Evolutionary conservation across 139 green algal genomes (phyloP), one percentile per base, ranked within the genome.

Genomic region (Volvox reticuliferus): DNA sequence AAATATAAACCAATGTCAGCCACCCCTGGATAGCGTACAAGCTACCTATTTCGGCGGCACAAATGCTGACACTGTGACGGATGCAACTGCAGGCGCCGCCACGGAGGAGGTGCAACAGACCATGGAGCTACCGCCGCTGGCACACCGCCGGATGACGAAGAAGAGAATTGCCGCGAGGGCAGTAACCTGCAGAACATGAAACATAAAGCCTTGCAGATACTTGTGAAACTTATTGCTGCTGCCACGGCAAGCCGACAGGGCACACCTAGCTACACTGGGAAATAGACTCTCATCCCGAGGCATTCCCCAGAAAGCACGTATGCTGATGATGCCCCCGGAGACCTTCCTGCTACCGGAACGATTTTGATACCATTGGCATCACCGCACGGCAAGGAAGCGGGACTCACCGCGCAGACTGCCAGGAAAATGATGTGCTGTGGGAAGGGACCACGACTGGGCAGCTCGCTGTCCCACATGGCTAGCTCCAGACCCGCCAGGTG

Each of bases 401-500:
- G 21, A 73, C 81, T 87, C 82, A 88, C 82, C 82, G 20, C 33
- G 1, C 82, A 65, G 12, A 44, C 35, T 17, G 6, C 44, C 35
- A 35, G 63, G 17, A 61, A 55, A 0, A 73, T 19, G 17, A 79
- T 6, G 21, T 19, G 44, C 69, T 82, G 32, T 2, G 35, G 67
- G 26, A 5, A 12, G n/a, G 67, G 0, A 21, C 36, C 33, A 17
- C 18, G 12, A 12, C 17, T 32, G 9, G 86, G 86, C 73, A 76
- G 26, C 69, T 90, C 86, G 73, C 71, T 97, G 89, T 91, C 86
- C 37, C 92, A 96, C 75, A 89, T 95, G 85, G 22, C 32, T 61
- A 88, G 86, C 68, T 93, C 87, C 50, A 92, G 65, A 32, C 79
- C 50, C 33, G 85, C 63, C 44, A 91, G 77, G 24, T 90, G 71